A percentile compares a stretch with the other conserved stretches of the same genome.
These are phyloP conservation scores for Mycena albidolilacea DNA, from an alignment of 768 basidiomycete genomes.

Conservation along the genomic window DNA sequence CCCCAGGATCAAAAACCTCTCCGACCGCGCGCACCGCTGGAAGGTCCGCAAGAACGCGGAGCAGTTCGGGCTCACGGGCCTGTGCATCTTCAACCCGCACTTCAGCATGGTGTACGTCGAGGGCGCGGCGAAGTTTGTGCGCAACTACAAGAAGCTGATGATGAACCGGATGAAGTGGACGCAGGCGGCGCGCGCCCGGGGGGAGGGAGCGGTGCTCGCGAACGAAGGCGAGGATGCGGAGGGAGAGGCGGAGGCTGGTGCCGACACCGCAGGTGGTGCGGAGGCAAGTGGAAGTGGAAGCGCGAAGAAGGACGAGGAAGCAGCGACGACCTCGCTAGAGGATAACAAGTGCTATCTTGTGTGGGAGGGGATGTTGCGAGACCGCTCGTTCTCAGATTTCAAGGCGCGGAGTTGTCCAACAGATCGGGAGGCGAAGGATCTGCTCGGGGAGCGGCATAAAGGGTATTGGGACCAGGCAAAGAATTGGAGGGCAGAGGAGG, in stretches of 20 bases:
- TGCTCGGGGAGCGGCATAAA: constrained; percentile 85
- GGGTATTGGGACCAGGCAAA: constrained; percentile 97
- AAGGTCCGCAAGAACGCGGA: constrained; percentile 98
- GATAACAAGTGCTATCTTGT: constrained; percentile 92
- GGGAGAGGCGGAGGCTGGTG: constrained; percentile 45
- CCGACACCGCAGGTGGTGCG: constrained; percentile 46
- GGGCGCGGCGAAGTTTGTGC: constrained; percentile 88
- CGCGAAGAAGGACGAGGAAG: constrained; percentile 49
- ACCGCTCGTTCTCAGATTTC: constrained; percentile 85
- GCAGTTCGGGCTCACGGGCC: constrained; percentile 88
- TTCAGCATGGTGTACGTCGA: constrained; percentile 96
- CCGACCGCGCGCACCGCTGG: constrained; percentile 95
- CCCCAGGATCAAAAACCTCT: constrained; percentile 84
- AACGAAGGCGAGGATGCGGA: constrained; percentile 58
- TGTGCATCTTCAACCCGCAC: constrained; percentile 91
- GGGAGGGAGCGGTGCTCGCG: constrained; percentile 79
- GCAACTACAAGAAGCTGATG: constrained; percentile 91
- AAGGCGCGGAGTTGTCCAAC: constrained; percentile 87
- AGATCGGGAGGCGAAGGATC: constrained; percentile 88
- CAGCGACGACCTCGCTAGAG: constrained; percentile 70
- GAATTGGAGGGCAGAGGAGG: constrained; percentile 89
- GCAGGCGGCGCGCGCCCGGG: constrained; percentile 85
- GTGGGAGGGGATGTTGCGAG: constrained; percentile 93
- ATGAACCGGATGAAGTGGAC: constrained; percentile 93
- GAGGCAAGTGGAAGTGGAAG: constrained; percentile 38